Conservation (phyloP, 2,329 filamentous ascomycete genomes). For the Dothideomycetidae sp. region DNA sequence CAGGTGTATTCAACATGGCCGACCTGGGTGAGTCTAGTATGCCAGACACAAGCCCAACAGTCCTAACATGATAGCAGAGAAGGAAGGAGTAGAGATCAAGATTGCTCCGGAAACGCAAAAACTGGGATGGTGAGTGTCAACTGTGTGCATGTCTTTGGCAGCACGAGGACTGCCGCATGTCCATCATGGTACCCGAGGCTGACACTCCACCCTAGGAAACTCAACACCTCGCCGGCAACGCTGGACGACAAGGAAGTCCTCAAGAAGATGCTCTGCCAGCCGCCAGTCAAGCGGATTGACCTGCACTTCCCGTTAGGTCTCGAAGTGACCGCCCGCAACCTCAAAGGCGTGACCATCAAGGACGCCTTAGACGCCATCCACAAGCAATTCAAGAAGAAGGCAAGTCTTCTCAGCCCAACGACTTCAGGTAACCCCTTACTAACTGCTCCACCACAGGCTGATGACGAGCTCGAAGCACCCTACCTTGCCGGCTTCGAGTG, state of each 20-base stretch:
- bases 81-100: conserved; percentile 54
- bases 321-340: conserved; percentile 76
- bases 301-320: conserved; percentile 80
- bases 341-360: conserved; percentile 93
- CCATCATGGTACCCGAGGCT: no score
- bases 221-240: conserved; percentile 68
- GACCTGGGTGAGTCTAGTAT: conserved; percentile 55
- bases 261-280: conserved; percentile 64
- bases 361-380: conserved; percentile 90
- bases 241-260: conserved; percentile 76
- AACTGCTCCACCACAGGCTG: conserved; percentile 53
- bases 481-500: conserved; percentile 92
- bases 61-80: conserved; percentile 48
- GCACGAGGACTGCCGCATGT: no score
- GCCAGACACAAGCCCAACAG: background rate
- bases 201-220: conserved; percentile 50
- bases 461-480: conserved; percentile 78
- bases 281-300: conserved; percentile 86
- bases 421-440: no score
- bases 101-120: conserved; percentile 74
- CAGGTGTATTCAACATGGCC: conserved; percentile 67
- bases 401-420: conserved; percentile 32
- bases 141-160: no score
- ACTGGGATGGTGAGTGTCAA: conserved; percentile 61
- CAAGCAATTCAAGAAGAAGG: conserved; percentile 95